Evolutionary conservation across 1,284 basidiomycete genomes (phyloP), one percentile per base, ranked within the genome.

Genomic region (Puccinia brachypodii): DNA sequence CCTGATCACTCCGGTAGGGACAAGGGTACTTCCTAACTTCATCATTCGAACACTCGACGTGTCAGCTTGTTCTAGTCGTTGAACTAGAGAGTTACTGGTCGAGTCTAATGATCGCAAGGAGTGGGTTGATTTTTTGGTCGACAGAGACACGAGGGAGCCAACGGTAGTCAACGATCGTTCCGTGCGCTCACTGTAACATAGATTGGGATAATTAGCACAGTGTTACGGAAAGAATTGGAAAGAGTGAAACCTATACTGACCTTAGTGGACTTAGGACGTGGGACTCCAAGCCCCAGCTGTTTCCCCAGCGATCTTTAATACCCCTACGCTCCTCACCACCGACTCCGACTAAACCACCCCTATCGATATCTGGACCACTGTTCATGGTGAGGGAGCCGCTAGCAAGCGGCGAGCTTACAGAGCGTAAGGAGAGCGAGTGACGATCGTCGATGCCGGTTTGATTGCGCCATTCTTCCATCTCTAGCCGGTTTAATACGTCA

Each of bases 361-460:
- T 60, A 60, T 60, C 74, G 11, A 62, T 25, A 13, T 76, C 74
- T 44, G 38, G 16, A n/a, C 25, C 72, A 74, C 50, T 36, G 42
- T 58, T 28, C n/a, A 42, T 69, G 50, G 25, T 38, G 33, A 74
- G 19, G 3, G 72, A 50, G 31, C 68, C 28, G 44, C 25, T 13
- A 53, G 64, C 3, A 33, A 38, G 13, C 38, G 47, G 6, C 19
- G 69, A 64, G 31, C 22, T 40, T 13, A 40, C 13, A 11, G 50
- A 9, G 22, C 69, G 58, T 14, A 75, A 56, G 25, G 71, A 75
- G 31, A 81, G 62, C 3, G 71, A 56, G 36, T 62, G 73, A 25
- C 79, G 71, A 68, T 81, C 79, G 38, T 81, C 79, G 53, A 74
- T 64, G 3, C 79, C 79, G 60, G 79, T 81, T 64, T 81, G 69